Evolutionary conservation across 2,329 filamentous ascomycete species (phyloP).

Genomic region (Sphaerulina populicola): DNA sequence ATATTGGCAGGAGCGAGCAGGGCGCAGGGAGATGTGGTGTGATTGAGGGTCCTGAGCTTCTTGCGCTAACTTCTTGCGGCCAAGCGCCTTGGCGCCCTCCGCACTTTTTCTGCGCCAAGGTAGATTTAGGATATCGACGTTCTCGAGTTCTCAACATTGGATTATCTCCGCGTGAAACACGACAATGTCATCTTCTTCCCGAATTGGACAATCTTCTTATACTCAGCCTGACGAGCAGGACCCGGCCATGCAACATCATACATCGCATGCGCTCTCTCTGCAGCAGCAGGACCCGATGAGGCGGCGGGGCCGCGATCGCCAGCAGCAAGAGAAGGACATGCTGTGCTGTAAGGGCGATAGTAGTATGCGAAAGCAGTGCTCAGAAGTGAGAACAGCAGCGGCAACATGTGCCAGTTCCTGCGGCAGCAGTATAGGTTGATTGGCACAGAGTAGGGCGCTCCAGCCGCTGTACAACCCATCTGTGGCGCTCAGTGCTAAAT

Average conservation of each 20-base stretch:
- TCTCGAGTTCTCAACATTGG: not conserved
- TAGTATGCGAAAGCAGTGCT: not conserved
- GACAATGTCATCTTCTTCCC: not conserved
- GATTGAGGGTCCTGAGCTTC: too few species aligned
- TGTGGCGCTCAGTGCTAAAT: constrained; percentile 9
- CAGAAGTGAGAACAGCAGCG: not conserved
- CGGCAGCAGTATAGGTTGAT: not conserved
- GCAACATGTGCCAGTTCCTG: not conserved
- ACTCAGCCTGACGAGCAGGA: not conserved
- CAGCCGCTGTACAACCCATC: not conserved
- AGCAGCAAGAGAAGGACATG: not conserved
- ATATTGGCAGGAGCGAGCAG: not conserved
- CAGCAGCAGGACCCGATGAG: not conserved
- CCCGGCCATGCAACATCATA: not conserved
- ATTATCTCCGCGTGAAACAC: not conserved
- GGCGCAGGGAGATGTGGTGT: not conserved
- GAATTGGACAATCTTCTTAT: not conserved
- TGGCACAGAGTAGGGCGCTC: not conserved
- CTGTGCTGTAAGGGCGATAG: not conserved
- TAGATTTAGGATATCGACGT: not conserved
- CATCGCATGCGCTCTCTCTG: not conserved
- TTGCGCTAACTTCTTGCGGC: not conserved
- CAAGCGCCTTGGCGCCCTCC: not conserved
- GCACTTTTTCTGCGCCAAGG: not conserved
- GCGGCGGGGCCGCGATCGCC: not conserved